These are phyloP conservation scores for Russula virescens DNA, from an alignment of 768 basidiomycete species.

Conservation along the genomic window DNA sequence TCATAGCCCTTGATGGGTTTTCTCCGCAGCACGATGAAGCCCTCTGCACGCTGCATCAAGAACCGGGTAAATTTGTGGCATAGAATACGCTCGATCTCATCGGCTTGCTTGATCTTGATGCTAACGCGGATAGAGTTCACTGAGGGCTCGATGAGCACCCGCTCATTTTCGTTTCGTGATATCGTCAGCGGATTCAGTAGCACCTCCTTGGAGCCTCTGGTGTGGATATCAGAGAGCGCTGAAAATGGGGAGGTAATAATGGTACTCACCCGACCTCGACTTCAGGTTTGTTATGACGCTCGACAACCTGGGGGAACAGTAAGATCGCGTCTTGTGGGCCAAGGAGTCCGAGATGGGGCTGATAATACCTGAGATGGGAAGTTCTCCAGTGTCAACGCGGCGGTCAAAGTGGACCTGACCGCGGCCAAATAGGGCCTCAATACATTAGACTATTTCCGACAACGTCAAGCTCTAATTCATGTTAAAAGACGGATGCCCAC, in stretches of 20 bases:
- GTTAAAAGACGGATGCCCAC: constrained; percentile 3
- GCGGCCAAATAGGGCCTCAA: constrained; percentile 94
- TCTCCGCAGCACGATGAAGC: constrained; percentile 91
- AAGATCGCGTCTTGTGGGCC: constrained; percentile 24
- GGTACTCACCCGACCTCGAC: constrained; percentile 70
- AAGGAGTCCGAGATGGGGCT: constrained; percentile 8
- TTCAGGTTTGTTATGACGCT: constrained; percentile 96
- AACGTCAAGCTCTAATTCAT: background rate
- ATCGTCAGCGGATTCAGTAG: constrained; percentile 90
- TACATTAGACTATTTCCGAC: constrained; percentile 74
- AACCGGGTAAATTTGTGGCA: constrained; percentile 98
- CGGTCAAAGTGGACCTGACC: constrained; percentile 94
- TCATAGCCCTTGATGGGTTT: constrained; percentile 95
- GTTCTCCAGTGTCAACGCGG: constrained; percentile 94
- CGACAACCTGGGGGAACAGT: constrained; percentile 63
- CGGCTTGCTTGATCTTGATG: constrained; percentile 99
- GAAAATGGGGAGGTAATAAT: background rate
- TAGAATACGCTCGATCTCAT: constrained; percentile 95
- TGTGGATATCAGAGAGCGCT: background rate
- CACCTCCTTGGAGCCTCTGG: constrained; percentile 87
- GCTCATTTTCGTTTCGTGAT: constrained; percentile 95
- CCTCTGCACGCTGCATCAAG: constrained; percentile 98
- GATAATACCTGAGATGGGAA: constrained; percentile 85
- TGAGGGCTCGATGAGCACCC: constrained; percentile 94
- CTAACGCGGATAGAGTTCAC: constrained; percentile 95